Evolutionary conservation across 331 rosid genomes (phyloP), one percentile per base, ranked within the genome.

Genomic region (Malus hybrid): DNA sequence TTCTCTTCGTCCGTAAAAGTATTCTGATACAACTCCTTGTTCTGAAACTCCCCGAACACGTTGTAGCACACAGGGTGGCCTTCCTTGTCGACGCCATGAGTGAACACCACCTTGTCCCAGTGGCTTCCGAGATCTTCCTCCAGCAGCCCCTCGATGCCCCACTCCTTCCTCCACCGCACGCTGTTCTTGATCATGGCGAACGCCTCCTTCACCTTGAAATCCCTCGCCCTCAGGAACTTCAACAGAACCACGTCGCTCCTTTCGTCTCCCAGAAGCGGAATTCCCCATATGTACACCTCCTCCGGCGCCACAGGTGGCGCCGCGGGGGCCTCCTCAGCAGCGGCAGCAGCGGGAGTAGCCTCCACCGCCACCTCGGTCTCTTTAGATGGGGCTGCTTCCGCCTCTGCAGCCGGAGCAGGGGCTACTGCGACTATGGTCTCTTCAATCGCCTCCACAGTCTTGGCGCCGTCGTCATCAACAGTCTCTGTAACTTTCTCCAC

Each of bases 231-330:
- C 0, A 92, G 81, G 78, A 92, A 92, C 63, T 93, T 90, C 4
- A 93, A 80, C 39, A 93, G 88, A 66, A 93, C 78, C 60, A 90
- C 98, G 19, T 93, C 98, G 77, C 96, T 93, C 59, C 93, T 55
- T 67, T 90, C 96, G 69, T 93, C 98, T 0, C 80, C 83, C 7
- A 93, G 87, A 3, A 93, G 83, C 0, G 90, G 96, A 73, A 93
- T 89, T 70, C 98, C 98, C 91, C 96, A 93, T 65, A 93, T 82
- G 22, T 31, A 74, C n/a, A 93, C 91, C 77, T 90, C 98, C 79
- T 88, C 97, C 2, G 96, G 74, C 6, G 36, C 52, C 1, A 81
- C 56, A 0, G 69, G 73, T 24, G 50, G 76, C 60, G 67, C 73
- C 20, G 34, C 77, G 28, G 56, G 19, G 16, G 65, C 76, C 2